phyloP scores from a whole-genome alignment of 2,329 filamentous ascomycete species.

The Curvularia sp. region DNA sequence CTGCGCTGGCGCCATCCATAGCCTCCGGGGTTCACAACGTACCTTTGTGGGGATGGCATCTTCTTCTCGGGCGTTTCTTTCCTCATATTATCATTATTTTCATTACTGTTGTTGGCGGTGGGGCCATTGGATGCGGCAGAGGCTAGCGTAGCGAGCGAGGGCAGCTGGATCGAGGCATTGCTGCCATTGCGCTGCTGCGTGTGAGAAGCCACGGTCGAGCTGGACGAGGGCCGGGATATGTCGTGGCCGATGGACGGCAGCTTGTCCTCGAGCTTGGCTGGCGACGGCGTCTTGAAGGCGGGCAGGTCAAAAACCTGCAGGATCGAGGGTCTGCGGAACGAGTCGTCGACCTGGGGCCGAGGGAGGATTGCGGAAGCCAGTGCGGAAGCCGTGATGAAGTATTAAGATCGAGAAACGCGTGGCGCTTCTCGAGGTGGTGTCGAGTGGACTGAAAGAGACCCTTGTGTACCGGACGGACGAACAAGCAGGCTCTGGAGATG shows the following conservation, averaged over 20 bases:
- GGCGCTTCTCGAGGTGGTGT: constrained; percentile 39
- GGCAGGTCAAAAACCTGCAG: constrained; percentile 57
- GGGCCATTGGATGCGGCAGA: constrained; percentile 61
- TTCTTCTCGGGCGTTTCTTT: constrained; percentile 36
- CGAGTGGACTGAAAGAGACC: constrained; percentile 13
- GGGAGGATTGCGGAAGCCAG: constrained; percentile 65
- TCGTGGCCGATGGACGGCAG: constrained; percentile 58
- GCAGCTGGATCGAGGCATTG: constrained; percentile 56
- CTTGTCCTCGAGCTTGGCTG: constrained; percentile 51
- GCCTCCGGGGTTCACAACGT: constrained; percentile 22
- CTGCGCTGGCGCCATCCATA: background rate
- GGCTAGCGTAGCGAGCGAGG: constrained; percentile 66
- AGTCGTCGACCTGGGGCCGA: constrained; percentile 65
- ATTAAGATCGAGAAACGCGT: constrained; percentile 47
- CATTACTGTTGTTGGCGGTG: constrained; percentile 50
- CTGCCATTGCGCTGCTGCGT: constrained; percentile 51
- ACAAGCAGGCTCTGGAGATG: constrained; percentile 21
- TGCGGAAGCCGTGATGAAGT: constrained; percentile 61
- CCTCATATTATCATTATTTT: constrained; percentile 33
- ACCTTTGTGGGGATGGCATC: constrained; percentile 42
- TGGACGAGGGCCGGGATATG: constrained; percentile 62
- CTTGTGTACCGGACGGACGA: constrained; percentile 11
- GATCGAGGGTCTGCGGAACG: constrained; percentile 57
- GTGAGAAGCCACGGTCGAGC: constrained; percentile 56
- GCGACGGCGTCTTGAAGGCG: constrained; percentile 54